phyloP scores from a whole-genome alignment of 2,329 filamentous ascomycete species.

The Aspergillus arachidicola region DNA sequence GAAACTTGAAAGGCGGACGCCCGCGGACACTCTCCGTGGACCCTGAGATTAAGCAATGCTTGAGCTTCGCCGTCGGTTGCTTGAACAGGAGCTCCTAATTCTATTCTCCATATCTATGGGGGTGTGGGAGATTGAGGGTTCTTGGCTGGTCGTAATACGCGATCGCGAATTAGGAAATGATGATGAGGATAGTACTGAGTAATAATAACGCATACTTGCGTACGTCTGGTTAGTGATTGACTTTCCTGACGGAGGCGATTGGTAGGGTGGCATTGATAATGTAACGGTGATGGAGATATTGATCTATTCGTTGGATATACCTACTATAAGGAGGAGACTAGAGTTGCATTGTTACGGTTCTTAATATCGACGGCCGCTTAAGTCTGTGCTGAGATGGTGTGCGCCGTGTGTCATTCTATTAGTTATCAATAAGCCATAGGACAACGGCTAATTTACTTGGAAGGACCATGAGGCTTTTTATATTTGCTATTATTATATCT shows the following conservation, averaged over 20 bases:
- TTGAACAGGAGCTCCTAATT: background rate
- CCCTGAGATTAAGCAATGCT: slow-evolving; percentile 3
- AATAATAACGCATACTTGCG: background rate
- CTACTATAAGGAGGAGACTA: background rate
- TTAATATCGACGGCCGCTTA: background rate
- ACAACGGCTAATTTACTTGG: background rate
- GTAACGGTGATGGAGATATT: background rate
- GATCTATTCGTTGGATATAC: background rate
- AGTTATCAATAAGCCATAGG: background rate
- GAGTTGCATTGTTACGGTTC: background rate
- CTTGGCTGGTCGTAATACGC: background rate
- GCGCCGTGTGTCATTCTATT: background rate
- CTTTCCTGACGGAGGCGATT: background rate
- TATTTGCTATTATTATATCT: background rate
- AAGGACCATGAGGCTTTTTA: background rate
- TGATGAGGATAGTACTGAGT: background rate
- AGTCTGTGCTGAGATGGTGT: background rate
- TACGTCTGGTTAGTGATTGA: background rate
- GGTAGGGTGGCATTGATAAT: background rate
- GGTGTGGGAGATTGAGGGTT: background rate
- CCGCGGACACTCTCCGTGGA: background rate
- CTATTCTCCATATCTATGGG: background rate
- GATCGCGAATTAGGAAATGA: background rate
- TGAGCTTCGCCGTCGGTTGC: background rate
- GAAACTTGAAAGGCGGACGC: background rate